Conservation (phyloP, 2,329 filamentous ascomycete genomes). For the Cytospora schulzeri region DNA sequence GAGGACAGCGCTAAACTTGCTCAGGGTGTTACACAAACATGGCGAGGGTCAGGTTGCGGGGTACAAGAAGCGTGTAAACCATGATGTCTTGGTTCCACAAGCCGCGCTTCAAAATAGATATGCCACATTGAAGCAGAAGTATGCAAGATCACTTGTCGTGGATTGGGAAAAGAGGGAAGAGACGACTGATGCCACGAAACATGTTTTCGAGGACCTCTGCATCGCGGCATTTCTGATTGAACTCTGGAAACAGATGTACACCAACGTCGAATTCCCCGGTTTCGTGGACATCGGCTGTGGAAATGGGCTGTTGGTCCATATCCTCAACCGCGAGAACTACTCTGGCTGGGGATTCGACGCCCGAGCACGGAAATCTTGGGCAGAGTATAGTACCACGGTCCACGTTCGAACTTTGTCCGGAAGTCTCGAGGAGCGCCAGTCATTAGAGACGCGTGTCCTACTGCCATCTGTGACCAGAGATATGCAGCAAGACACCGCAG, state of each 20-base stretch:
- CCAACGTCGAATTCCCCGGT: conserved; percentile 65
- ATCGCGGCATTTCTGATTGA: conserved; percentile 94
- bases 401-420: conserved; percentile 39
- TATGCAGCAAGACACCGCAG: conserved; percentile 26
- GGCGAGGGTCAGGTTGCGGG: conserved; percentile 65
- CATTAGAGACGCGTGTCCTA: conserved; percentile 40
- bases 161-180: conserved; percentile 89
- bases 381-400: conserved; percentile 57
- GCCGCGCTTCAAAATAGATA: conserved; percentile 81
- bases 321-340: conserved; percentile 81
- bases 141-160: conserved; percentile 71
- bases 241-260: conserved; percentile 86
- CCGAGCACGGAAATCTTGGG: conserved; percentile 82
- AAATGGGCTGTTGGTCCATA: conserved; percentile 85
- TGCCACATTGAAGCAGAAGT: conserved; percentile 73
- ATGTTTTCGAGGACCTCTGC: conserved; percentile 91
- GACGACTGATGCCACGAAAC: conserved; percentile 82
- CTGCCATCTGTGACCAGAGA: conserved; percentile 47
- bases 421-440: conserved; percentile 17
- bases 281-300: conserved; percentile 97
- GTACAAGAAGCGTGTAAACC: conserved; percentile 80
- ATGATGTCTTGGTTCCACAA: conserved; percentile 80
- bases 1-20: conserved; percentile 69
- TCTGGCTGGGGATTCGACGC: conserved; percentile 90
- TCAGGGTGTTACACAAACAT: conserved; percentile 73